Evolutionary conservation across 2,329 filamentous ascomycete genomes (phyloP).

Genomic region (Lizonia empirigonia): DNA sequence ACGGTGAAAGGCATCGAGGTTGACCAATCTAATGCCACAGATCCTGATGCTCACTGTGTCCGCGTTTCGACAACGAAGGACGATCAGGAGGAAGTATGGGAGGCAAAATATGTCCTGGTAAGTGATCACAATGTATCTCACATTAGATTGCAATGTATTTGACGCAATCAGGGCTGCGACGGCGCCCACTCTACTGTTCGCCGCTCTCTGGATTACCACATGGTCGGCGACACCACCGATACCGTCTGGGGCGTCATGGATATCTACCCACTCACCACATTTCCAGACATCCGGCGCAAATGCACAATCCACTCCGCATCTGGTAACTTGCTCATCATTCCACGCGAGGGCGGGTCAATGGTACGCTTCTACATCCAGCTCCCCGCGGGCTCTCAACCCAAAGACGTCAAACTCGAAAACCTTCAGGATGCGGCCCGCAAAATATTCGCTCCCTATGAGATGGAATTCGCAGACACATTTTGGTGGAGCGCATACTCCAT

Average conservation of each 20-base stretch:
- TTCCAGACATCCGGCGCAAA: constrained; percentile 60
- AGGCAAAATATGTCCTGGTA: constrained; percentile 49
- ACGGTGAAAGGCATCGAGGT: constrained; percentile 59
- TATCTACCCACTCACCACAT: constrained; percentile 56
- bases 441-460: constrained; percentile 61
- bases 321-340: constrained; percentile 58
- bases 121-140: too few species aligned
- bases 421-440: constrained; percentile 59
- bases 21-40: constrained; percentile 49
- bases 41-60: constrained; percentile 39
- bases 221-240: constrained; percentile 65
- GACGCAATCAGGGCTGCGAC: constrained; percentile 52
- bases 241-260: constrained; percentile 65
- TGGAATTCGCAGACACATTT: constrained; percentile 63
- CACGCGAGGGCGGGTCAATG: constrained; percentile 60
- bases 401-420: constrained; percentile 59
- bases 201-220: constrained; percentile 58
- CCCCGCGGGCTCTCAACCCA: constrained; percentile 55
- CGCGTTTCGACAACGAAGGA: constrained; percentile 43
- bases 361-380: constrained; percentile 69
- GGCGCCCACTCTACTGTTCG: constrained; percentile 61
- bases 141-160: too few species aligned
- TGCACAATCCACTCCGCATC: constrained; percentile 54
- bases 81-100: constrained; percentile 36
- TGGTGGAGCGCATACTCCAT: constrained; percentile 78